Conservation (phyloP, 108 stramenopile genomes). For the Licmophora abbreviata region DNA sequence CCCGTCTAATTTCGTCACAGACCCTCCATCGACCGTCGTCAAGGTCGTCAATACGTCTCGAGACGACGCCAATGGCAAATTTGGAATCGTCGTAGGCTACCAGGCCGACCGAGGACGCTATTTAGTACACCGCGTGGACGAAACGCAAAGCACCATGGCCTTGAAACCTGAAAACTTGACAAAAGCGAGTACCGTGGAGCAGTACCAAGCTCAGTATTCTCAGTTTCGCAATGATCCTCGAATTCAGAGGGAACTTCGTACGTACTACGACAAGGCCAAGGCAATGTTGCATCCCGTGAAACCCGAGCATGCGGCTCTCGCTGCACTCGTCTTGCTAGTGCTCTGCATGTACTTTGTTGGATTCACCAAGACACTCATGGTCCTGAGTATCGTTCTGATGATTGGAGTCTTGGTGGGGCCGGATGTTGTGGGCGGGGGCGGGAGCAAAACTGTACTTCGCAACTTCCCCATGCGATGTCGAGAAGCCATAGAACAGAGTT, state of each 20-base stretch:
- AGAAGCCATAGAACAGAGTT: conserved; percentile 14
- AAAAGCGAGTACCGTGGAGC: conserved; percentile 32
- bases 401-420: conserved; percentile 20
- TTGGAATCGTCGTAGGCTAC: conserved; percentile 32
- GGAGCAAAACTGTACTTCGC: neutral
- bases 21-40: conserved; percentile 38
- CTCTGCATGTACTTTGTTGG: conserved; percentile 24
- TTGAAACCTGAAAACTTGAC: conserved; percentile 38
- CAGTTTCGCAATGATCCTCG: conserved; percentile 30
- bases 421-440: conserved; percentile 13
- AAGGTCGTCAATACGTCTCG: conserved; percentile 32
- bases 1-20: conserved; percentile 33
- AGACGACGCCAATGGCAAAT: conserved; percentile 34
- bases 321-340: conserved; percentile 5
- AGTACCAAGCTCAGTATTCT: conserved; percentile 23
- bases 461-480: conserved; percentile 24
- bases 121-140: conserved; percentile 32
- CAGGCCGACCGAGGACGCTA: conserved; percentile 34
- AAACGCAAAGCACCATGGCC: conserved; percentile 28
- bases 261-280: conserved; percentile 1
- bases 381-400: conserved; percentile 15
- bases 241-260: conserved; percentile 9
- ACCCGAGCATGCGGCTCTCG: conserved; percentile 18
- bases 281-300: too few species aligned
- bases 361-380: conserved; percentile 28